phyloP scores from a whole-genome alignment of 345 rosid genomes.

The Eucalyptus guilfoylei region DNA sequence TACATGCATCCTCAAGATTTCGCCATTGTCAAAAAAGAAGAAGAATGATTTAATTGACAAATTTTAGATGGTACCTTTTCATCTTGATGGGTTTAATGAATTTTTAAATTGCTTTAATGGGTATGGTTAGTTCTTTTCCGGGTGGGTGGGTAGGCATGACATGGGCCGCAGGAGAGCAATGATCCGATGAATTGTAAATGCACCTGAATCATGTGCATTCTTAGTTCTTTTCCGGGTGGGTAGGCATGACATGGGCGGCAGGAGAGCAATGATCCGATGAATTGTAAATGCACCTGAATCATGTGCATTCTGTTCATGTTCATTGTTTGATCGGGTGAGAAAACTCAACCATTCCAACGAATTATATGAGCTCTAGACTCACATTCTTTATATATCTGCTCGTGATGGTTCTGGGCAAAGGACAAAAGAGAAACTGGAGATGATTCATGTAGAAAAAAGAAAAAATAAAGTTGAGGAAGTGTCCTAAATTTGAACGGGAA shows the following conservation, averaged over 20 bases:
- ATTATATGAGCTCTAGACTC: background rate
- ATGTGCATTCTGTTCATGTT: background rate
- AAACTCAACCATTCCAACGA: background rate
- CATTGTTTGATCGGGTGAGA: background rate
- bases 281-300: background rate
- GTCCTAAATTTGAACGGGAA: background rate
- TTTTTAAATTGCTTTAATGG: background rate
- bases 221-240: background rate
- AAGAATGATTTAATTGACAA: background rate
- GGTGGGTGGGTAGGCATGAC: background rate
- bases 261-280: background rate
- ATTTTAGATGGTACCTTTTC: background rate
- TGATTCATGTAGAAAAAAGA: background rate
- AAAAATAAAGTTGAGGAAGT: background rate
- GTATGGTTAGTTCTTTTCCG: background rate
- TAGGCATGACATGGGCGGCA: background rate
- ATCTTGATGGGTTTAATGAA: background rate
- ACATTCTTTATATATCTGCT: background rate
- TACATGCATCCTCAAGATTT: background rate
- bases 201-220: background rate
- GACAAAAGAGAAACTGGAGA: background rate
- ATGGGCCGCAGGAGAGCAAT: background rate
- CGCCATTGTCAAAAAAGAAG: background rate
- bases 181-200: background rate
- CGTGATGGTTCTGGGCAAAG: background rate